These are phyloP conservation scores for Fagus sylvatica DNA, from an alignment of 306 rosid species.

Conservation along the genomic window DNA sequence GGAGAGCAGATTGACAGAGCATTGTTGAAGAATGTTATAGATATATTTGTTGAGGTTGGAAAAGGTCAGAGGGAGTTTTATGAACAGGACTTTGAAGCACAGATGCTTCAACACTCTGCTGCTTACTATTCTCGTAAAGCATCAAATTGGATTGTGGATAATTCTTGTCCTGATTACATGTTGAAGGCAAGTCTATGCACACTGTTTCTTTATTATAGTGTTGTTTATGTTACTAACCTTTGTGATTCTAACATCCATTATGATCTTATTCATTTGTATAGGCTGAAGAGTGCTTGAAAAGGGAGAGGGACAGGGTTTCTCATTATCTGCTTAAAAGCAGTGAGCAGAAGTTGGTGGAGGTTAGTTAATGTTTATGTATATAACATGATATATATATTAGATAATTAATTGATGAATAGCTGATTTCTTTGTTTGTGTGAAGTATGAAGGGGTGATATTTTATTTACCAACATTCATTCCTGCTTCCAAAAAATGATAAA, in stretches of 20 bases:
- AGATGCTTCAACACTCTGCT: conserved; percentile 57
- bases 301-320: conserved; percentile 46
- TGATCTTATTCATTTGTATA: conserved; percentile 10
- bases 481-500: not conserved
- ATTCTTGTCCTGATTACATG: conserved; percentile 86
- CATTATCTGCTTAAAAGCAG: conserved; percentile 41
- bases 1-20: conserved; percentile 83
- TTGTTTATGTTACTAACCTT: not conserved
- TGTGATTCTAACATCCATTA: not conserved
- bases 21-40: conserved; percentile 58
- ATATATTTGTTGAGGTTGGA: conserved; percentile 70
- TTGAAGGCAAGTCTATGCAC: conserved; percentile 52
- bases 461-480: not conserved
- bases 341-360: conserved; percentile 48
- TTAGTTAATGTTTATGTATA: conserved; percentile 17
- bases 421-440: not conserved
- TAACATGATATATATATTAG: not conserved
- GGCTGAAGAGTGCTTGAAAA: conserved; percentile 49
- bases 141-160: conserved; percentile 61
- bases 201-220: conserved; percentile 1
- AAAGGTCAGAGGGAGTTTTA: conserved; percentile 50
- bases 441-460: not conserved
- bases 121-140: conserved; percentile 70
- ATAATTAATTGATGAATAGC: not conserved
- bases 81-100: conserved; percentile 59